A percentile compares a stretch with the other conserved stretches of the same genome.
These are phyloP conservation scores for Xanthoconium stramineum DNA, from an alignment of 768 basidiomycete species.

Conservation along the genomic window DNA sequence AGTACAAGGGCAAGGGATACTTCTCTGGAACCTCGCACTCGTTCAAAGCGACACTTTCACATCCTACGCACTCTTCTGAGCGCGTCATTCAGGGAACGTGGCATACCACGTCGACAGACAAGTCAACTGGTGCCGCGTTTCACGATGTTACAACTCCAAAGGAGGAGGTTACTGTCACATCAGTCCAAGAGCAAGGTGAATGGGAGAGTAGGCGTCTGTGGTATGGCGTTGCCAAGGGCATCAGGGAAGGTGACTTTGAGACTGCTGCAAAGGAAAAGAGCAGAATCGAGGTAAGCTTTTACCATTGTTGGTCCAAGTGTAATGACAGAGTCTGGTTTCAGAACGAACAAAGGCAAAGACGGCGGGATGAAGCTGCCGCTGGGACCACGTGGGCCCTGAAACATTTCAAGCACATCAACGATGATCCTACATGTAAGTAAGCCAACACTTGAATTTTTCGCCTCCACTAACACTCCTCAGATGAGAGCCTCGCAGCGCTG, in stretches of 20 bases:
- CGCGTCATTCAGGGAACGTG: slow-evolving; percentile 77
- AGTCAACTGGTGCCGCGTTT: slow-evolving; percentile 51
- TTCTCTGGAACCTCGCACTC: slow-evolving; percentile 90
- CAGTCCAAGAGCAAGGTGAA: slow-evolving; percentile 63
- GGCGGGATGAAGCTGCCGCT: slow-evolving; percentile 77
- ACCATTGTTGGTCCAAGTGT: background rate
- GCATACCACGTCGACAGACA: slow-evolving; percentile 62
- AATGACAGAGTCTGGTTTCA: slow-evolving; percentile 29
- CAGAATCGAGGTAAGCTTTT: slow-evolving; percentile 72
- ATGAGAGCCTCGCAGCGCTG: slow-evolving; percentile 60
- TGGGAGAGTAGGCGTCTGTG: slow-evolving; percentile 88
- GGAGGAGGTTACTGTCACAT: slow-evolving; percentile 68
- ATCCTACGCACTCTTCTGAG: slow-evolving; percentile 41
- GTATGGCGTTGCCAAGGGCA: slow-evolving; percentile 85
- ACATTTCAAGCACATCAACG: slow-evolving; percentile 70
- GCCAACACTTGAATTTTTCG: background rate
- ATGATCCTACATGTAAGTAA: slow-evolving; percentile 69
- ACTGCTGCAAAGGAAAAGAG: slow-evolving; percentile 85
- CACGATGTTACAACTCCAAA: slow-evolving; percentile 73
- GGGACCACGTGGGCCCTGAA: slow-evolving; percentile 71
- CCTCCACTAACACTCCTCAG: slow-evolving; percentile 21
- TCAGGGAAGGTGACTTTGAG: slow-evolving; percentile 89
- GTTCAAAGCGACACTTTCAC: slow-evolving; percentile 79
- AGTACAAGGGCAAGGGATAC: slow-evolving; percentile 97
- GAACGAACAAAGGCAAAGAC: slow-evolving; percentile 90